Evolutionary conservation across 2,329 filamentous ascomycete genomes (phyloP).

Genomic region (Dothistroma septosporum): DNA sequence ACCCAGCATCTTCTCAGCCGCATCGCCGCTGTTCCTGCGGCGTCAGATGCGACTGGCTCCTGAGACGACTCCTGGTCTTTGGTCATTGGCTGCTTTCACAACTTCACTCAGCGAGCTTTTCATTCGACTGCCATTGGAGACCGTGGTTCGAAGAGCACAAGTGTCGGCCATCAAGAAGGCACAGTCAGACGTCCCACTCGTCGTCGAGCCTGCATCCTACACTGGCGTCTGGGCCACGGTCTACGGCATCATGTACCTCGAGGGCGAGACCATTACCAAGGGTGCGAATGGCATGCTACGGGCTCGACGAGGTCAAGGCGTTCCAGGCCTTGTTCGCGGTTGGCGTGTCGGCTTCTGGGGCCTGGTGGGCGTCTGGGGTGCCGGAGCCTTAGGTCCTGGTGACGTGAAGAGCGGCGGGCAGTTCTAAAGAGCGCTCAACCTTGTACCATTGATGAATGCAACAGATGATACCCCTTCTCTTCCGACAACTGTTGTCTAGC

Average conservation of each 20-base stretch:
- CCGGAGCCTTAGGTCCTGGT: conserved; percentile 58
- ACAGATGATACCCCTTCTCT: conserved; percentile 8
- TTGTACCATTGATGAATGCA: conserved; percentile 6
- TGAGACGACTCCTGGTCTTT: conserved; percentile 72
- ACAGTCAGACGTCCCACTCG: conserved; percentile 55
- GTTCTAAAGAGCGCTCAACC: conserved; percentile 26
- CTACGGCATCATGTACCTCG: conserved; percentile 78
- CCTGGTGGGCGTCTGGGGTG: conserved; percentile 68
- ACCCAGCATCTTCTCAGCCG: conserved; percentile 76
- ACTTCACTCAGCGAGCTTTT: conserved; percentile 76
- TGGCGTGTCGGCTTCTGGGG: conserved; percentile 79
- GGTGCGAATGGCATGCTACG: conserved; percentile 37
- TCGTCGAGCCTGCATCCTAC: conserved; percentile 77
- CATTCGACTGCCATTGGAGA: conserved; percentile 85
- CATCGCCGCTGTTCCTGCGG: conserved; percentile 78
- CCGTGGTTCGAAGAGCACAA: conserved; percentile 83
- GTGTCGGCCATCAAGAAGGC: conserved; percentile 43
- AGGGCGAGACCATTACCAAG: conserved; percentile 56
- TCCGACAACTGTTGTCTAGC: neutral
- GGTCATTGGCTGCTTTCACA: conserved; percentile 77
- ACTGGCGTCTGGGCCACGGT: conserved; percentile 86
- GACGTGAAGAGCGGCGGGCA: conserved; percentile 48
- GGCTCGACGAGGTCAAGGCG: conserved; percentile 60
- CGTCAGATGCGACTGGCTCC: conserved; percentile 81
- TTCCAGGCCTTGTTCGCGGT: conserved; percentile 65